phyloP scores from a whole-genome alignment of 78 protist species.

The Cyanophora paradoxa region DNA sequence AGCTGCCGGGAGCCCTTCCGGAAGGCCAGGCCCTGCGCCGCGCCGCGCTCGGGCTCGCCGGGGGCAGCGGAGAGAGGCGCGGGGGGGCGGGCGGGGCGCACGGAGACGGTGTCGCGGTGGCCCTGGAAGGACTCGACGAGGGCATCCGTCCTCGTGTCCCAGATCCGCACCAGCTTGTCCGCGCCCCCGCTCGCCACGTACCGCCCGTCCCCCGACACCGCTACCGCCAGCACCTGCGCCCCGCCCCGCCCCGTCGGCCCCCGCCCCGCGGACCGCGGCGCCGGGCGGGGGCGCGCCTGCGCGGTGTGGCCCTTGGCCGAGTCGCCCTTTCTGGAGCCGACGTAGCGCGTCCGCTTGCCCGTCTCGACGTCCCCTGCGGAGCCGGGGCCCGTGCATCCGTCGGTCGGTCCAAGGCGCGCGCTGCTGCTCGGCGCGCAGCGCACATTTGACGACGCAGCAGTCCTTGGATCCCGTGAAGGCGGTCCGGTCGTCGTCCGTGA shows the following conservation, averaged over 20 bases:
- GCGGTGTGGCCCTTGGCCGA: constrained; percentile 17
- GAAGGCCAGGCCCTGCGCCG: constrained; percentile 44
- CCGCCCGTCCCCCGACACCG: constrained; percentile 58
- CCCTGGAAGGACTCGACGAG: constrained; percentile 45
- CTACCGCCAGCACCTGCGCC: neutral
- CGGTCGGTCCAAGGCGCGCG: too few species aligned
- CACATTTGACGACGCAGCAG: constrained; percentile 29
- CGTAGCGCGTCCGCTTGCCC: constrained; percentile 7
- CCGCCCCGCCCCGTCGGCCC: too few species aligned
- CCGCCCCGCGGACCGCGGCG: too few species aligned
- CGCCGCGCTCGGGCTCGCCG: too few species aligned
- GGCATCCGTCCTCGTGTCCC: constrained; percentile 19
- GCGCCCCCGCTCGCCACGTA: constrained; percentile 59
- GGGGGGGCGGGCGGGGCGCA: too few species aligned
- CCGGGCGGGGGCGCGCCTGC: too few species aligned
- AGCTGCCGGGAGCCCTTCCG: constrained; percentile 54
- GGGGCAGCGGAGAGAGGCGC: too few species aligned
- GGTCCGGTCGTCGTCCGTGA: neutral
- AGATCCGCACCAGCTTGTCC: constrained; percentile 47
- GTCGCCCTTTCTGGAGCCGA: constrained; percentile 22
- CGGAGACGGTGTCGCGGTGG: constrained; percentile 39
- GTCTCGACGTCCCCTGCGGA: constrained; percentile 12
- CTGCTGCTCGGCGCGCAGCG: neutral
- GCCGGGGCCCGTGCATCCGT: too few species aligned
- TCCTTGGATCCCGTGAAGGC: constrained; percentile 37